phyloP scores from a whole-genome alignment of 148 eudicot genomes.

The Vaccinium corymbosum region DNA sequence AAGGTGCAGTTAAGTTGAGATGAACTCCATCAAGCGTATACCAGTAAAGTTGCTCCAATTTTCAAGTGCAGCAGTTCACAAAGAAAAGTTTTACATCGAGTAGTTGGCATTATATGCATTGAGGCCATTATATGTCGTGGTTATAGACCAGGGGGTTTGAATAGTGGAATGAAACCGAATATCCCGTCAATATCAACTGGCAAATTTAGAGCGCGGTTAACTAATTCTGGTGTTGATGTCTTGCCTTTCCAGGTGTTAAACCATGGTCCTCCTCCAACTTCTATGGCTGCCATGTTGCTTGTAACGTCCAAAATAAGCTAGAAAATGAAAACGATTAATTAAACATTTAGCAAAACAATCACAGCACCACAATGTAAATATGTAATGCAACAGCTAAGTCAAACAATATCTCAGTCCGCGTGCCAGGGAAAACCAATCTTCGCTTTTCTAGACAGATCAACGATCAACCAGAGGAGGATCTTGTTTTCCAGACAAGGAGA shows the following conservation, averaged over 20 bases:
- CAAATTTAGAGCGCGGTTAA: constrained; percentile 51
- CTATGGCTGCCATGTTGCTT: constrained; percentile 85
- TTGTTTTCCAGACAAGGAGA: not conserved
- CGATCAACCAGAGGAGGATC: not conserved
- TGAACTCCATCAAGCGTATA: not conserved
- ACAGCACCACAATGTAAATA: not conserved
- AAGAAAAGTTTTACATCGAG: not conserved
- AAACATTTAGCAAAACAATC: not conserved
- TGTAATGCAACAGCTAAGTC: not conserved
- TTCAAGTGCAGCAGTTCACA: not conserved
- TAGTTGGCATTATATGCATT: not conserved
- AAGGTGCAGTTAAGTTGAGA: too few relatives aligned
- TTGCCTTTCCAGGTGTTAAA: constrained; percentile 66
- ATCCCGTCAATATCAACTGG: constrained; percentile 68
- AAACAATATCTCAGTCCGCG: not conserved
- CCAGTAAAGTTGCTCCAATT: not conserved
- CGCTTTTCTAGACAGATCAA: not conserved
- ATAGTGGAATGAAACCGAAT: constrained; percentile 51
- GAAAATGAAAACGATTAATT: constrained; percentile 11
- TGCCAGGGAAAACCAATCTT: not conserved
- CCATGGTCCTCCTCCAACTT: constrained; percentile 98
- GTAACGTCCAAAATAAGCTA: constrained; percentile 78
- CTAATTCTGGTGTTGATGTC: constrained; percentile 54
- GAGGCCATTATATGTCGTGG: not conserved
- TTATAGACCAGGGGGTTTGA: constrained; percentile 86